Evolutionary conservation across 2,329 filamentous ascomycete genomes (phyloP).

Genomic region (Venturiaceae sp.): DNA sequence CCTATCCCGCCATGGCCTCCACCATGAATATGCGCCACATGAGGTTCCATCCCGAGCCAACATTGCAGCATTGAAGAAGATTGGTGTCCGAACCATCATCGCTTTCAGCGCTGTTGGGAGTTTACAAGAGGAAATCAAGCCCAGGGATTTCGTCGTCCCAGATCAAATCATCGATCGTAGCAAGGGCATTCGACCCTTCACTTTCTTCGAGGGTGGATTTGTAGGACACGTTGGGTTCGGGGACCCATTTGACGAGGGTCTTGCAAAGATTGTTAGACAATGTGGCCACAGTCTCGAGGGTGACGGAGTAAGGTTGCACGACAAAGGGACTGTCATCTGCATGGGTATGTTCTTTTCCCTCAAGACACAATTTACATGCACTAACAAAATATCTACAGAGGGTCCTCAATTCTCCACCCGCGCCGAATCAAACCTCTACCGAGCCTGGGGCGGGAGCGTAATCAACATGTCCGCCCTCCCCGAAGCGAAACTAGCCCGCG

Average conservation of each 20-base stretch:
- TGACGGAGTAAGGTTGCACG: slow-evolving; percentile 76
- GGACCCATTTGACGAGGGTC: slow-evolving; percentile 77
- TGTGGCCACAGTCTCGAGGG: slow-evolving; percentile 73
- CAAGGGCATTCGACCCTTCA: slow-evolving; percentile 88
- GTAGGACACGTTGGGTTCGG: slow-evolving; percentile 94
- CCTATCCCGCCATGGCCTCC: slow-evolving; percentile 78
- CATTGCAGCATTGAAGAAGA: slow-evolving; percentile 86
- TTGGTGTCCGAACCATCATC: slow-evolving; percentile 85
- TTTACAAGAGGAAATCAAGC: slow-evolving; percentile 84
- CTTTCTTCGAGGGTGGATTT: slow-evolving; percentile 87
- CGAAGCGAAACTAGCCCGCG: slow-evolving; percentile 89
- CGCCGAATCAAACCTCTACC: slow-evolving; percentile 92
- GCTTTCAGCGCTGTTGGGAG: slow-evolving; percentile 94
- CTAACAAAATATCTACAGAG: slow-evolving; percentile 42
- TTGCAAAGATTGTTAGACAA: slow-evolving; percentile 66
- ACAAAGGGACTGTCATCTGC: slow-evolving; percentile 76
- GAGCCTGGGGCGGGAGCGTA: slow-evolving; percentile 82
- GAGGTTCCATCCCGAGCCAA: slow-evolving; percentile 94
- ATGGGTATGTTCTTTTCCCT: slow-evolving; percentile 62
- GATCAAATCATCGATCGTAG: slow-evolving; percentile 97
- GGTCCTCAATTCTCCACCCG: slow-evolving; percentile 97
- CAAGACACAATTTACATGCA: neutral
- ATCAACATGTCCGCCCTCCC: slow-evolving; percentile 98
- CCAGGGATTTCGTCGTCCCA: slow-evolving; percentile 91
- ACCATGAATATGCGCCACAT: slow-evolving; percentile 86